phyloP scores from a whole-genome alignment of 805 yeast genomes.

The Dipodascus geniculatus region DNA sequence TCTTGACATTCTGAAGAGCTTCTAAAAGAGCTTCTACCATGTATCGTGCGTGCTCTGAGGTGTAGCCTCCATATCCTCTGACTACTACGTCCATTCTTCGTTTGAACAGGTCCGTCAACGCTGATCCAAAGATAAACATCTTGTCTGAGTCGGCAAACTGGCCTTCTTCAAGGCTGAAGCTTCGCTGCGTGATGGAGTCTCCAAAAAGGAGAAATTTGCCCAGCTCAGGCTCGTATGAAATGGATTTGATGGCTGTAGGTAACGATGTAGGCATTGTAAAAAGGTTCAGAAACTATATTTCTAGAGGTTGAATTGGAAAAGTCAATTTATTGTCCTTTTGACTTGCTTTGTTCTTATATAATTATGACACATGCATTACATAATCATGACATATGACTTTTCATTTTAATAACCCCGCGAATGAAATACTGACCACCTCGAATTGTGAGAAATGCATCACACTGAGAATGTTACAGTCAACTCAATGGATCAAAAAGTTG shows the following conservation, averaged over 20 bases:
- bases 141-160: slow-evolving; percentile 40
- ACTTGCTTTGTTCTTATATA: too few relatives aligned
- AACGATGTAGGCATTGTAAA: neutral
- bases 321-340: too few relatives aligned
- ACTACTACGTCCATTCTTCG: slow-evolving; percentile 57
- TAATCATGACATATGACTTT: too few relatives aligned
- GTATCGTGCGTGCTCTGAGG: slow-evolving; percentile 44
- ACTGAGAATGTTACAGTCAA: too few relatives aligned
- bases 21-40: slow-evolving; percentile 15
- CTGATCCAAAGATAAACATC: slow-evolving; percentile 2
- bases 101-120: slow-evolving; percentile 25
- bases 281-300: too few relatives aligned
- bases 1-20: neutral
- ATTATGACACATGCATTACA: too few relatives aligned
- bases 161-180: slow-evolving; percentile 30
- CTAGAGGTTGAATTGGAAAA: too few relatives aligned
- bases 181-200: slow-evolving; percentile 56
- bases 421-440: too few relatives aligned
- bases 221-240: neutral
- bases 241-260: neutral
- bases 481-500: too few relatives aligned
- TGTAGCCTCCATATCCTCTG: slow-evolving; percentile 74
- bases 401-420: too few relatives aligned
- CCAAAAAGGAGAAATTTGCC: slow-evolving; percentile 50
- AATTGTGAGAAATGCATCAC: too few relatives aligned